These are phyloP conservation scores for Ajuga reptans DNA, from an alignment of 305 asterid species.

Conservation along the genomic window DNA sequence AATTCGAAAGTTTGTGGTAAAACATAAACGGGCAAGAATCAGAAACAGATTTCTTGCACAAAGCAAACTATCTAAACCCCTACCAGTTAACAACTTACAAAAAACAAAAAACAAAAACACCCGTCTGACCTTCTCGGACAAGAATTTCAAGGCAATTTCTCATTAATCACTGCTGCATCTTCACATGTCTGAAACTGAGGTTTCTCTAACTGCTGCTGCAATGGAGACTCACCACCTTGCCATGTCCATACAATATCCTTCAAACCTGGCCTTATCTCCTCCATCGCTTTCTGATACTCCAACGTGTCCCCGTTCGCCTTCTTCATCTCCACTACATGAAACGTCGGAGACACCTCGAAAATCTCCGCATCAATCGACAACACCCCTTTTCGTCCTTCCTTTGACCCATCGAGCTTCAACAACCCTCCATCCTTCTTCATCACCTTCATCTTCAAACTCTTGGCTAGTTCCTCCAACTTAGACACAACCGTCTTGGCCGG, in stretches of 20 bases:
- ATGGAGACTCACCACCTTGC: constrained; percentile 51
- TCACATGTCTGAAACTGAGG: constrained; percentile 8
- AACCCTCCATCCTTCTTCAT: constrained; percentile 54
- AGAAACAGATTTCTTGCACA: neutral
- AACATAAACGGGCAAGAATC: neutral
- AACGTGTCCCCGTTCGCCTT: constrained; percentile 57
- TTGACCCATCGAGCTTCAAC: constrained; percentile 41
- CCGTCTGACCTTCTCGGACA: neutral
- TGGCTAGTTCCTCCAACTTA: constrained; percentile 54
- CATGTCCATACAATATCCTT: constrained; percentile 75
- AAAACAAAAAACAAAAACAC: neutral
- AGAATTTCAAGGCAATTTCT: constrained; percentile 7
- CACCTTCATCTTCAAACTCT: constrained; percentile 46
- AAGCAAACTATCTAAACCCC: neutral
- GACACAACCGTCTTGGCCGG: constrained; percentile 40
- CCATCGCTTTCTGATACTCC: constrained; percentile 58
- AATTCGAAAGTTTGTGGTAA: neutral
- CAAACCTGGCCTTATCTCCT: constrained; percentile 52
- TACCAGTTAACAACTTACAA: neutral
- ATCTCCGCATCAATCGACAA: constrained; percentile 59
- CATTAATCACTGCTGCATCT: constrained; percentile 3
- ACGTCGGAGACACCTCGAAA: constrained; percentile 49
- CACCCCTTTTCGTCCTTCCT: constrained; percentile 54
- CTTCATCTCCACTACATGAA: constrained; percentile 64
- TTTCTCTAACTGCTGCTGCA: constrained; percentile 16